A percentile compares a stretch with the other conserved stretches of the same genome.
Evolutionary conservation across 208 protist species (phyloP).

Genomic region (Hexamita inflata): DNA sequence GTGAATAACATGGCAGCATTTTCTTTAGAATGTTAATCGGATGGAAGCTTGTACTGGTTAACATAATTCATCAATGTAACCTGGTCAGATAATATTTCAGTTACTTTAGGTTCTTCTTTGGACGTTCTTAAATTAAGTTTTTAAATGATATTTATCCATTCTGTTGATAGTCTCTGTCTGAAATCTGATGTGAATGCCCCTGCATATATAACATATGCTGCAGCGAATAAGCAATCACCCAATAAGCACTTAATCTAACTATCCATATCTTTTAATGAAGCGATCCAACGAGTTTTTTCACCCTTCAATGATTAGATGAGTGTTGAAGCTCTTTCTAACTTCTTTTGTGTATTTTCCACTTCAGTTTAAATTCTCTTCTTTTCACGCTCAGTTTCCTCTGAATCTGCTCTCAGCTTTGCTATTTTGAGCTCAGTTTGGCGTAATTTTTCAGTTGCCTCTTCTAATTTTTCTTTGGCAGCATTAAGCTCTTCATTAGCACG

Average conservation of each 20-base stretch:
- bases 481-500: background rate
- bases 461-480: background rate
- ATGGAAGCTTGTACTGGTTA: constrained; percentile 72
- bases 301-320: background rate
- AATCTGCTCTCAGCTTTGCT: background rate
- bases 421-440: background rate
- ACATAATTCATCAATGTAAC: constrained; percentile 75
- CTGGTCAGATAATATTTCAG: constrained; percentile 84
- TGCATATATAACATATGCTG: constrained; percentile 83
- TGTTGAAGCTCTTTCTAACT: background rate
- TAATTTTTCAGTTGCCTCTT: background rate
- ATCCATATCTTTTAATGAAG: no score
- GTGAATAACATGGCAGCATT: constrained; percentile 86
- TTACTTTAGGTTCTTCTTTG: constrained; percentile 69
- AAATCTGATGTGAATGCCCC: constrained; percentile 84
- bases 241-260: no score
- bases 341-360: background rate
- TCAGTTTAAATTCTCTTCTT: background rate
- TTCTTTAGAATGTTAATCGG: constrained; percentile 87
- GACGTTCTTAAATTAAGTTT: constrained; percentile 63
- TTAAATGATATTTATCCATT: constrained; percentile 68
- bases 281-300: background rate
- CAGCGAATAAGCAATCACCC: constrained; percentile 86
- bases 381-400: background rate
- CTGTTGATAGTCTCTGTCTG: constrained; percentile 64